A percentile compares a stretch with the other conserved stretches of the same genome.
Conservation (phyloP, 805 yeast species). For the Hanseniaspora pseudoguilliermondii region DNA sequence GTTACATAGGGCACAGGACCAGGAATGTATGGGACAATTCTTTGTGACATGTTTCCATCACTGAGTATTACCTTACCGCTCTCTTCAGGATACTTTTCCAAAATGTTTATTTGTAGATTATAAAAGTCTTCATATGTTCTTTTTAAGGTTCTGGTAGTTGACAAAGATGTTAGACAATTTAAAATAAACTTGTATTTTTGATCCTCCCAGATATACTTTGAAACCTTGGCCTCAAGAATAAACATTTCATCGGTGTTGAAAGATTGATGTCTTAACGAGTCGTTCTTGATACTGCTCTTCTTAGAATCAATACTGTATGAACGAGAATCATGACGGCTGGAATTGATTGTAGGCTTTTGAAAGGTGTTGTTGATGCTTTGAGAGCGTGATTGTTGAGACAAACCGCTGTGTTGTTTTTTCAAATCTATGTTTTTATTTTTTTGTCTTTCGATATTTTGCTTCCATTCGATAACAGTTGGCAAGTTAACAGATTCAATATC, state of each 20-base stretch:
- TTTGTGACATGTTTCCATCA: constrained; percentile 49
- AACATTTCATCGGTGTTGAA: constrained; percentile 15
- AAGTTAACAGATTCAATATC: constrained; percentile 56
- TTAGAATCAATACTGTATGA: neutral
- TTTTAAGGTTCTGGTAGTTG: constrained; percentile 58
- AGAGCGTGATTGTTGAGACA: constrained; percentile 15
- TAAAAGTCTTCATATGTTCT: constrained; percentile 92
- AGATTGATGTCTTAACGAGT: neutral
- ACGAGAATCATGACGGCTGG: constrained; percentile 12
- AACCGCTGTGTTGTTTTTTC: constrained; percentile 26
- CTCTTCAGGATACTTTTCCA: constrained; percentile 79
- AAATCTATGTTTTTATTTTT: constrained; percentile 78
- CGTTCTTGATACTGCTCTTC: neutral
- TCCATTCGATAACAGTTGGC: constrained; percentile 96
- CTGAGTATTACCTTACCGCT: constrained; percentile 53
- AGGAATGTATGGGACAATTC: constrained; percentile 86
- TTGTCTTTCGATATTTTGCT: constrained; percentile 74
- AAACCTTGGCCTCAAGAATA: constrained; percentile 49
- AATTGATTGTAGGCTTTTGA: constrained; percentile 10
- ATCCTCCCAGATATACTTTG: constrained; percentile 63
- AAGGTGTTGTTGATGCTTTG: constrained; percentile 13
- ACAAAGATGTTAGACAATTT: constrained; percentile 52
- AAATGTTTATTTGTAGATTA: constrained; percentile 72
- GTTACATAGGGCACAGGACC: constrained; percentile 90
- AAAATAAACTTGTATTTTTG: constrained; percentile 85